Base-by-base conservation (phyloP, 257 asterid genomes). In the Fraxinus americana region DNA sequence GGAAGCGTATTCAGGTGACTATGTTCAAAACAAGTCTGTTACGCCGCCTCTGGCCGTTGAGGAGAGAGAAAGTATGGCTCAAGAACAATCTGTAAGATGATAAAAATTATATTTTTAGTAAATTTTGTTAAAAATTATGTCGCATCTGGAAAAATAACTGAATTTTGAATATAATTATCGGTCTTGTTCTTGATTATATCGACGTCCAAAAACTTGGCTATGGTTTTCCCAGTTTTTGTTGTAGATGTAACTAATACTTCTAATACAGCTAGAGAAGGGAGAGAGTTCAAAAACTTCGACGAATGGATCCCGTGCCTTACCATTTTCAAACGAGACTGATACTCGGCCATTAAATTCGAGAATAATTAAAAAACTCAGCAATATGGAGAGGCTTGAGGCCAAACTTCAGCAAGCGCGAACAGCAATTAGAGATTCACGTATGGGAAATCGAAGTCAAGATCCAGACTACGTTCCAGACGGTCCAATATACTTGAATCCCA, bases 401-500 rank as follows among this genome's bases (percentile, higher is more conserved):
- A 79, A 81, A 52, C 71, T 91, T 82, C 90, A 80, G 77, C 87
- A 67, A 79, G 92, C 93, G 43, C 93, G 98, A 71, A 82, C 86
- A 1, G 80, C 91, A 5, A 89, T 95, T 74, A 85, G 89, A 77
- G 87, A 75, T 14, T 88, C 89, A 3, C 67, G 0, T 27, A 73
- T 5, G 2, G 89, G 85, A 43, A 85, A 82, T 36, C 77, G 67
- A 66, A 41, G 86, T 0, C n/a, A 52, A 30, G 98, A 96, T 73
- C 70, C 91, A 0, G 91, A 89, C n/a, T 96, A 92, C 59, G 16
- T 79, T 71, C 99, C 99, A 0, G 35, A 70, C 0, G 98, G 98
- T 48, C 97, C 99, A 1, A 77, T 92, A 65, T 95, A 95, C 80
- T 81, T 90, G 96, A 90, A 89, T 71, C 79, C 97, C 63, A 69